These are phyloP conservation scores for Endoconidiophora polonica DNA, from an alignment of 2,329 filamentous ascomycete genomes.

Conservation along the genomic window DNA sequence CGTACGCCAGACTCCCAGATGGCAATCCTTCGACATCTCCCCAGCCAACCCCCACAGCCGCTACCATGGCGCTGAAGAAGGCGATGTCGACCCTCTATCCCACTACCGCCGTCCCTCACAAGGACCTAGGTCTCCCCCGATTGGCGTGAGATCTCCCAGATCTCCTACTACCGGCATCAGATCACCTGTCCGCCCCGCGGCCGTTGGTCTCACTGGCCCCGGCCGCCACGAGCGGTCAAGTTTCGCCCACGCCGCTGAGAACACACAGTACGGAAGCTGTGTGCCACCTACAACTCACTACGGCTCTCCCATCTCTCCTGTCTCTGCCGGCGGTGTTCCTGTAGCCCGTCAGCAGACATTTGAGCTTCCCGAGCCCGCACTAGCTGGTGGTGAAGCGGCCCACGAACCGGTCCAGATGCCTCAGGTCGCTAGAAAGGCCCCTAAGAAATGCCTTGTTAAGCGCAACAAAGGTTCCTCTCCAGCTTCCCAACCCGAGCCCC, in stretches of 20 bases:
- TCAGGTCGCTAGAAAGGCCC: background rate
- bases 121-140: too few species aligned
- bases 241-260: background rate
- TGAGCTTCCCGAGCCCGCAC: conserved; percentile 37
- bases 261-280: background rate
- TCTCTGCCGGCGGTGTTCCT: background rate
- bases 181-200: too few species aligned
- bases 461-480: background rate
- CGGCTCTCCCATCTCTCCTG: background rate
- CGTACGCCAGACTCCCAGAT: conserved; percentile 1
- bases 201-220: too few species aligned
- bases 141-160: too few species aligned
- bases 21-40: conserved; percentile 18
- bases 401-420: conserved; percentile 6
- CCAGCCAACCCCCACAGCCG: conserved; percentile 18
- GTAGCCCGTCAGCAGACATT: conserved; percentile 21
- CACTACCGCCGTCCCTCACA: background rate
- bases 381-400: conserved; percentile 19
- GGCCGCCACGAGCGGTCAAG: too few species aligned
- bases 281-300: conserved; percentile 5
- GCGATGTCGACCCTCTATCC: conserved; percentile 4
- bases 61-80: background rate
- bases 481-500: background rate
- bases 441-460: conserved; percentile 6
- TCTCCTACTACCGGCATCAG: too few species aligned